Evolutionary conservation across 306 rosid genomes (phyloP).

Genomic region (Prunus campanulata): DNA sequence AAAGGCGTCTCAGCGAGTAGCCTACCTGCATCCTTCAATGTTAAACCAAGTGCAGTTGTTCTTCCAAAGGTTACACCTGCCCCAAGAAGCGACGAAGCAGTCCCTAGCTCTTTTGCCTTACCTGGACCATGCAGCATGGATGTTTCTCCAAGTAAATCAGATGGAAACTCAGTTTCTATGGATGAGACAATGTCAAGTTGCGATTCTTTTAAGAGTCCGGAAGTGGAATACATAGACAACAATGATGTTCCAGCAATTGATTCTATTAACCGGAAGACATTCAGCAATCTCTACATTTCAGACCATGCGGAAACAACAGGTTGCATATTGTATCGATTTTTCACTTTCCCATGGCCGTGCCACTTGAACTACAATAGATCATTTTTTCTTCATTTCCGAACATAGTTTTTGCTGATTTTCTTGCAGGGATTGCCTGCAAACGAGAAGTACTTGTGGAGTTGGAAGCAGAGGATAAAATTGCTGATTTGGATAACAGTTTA

Average conservation of each 20-base stretch:
- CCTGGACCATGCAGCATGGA: conserved; percentile 47
- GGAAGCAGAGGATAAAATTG: conserved; percentile 53
- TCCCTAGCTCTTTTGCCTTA: conserved; percentile 21
- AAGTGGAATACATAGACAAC: conserved; percentile 76
- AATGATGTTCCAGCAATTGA: conserved; percentile 57
- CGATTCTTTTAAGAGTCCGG: conserved; percentile 85
- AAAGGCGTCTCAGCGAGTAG: conserved; percentile 27
- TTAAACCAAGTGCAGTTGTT: conserved; percentile 41
- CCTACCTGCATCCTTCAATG: conserved; percentile 28
- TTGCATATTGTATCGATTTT: conserved; percentile 2
- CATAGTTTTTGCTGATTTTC: conserved; percentile 3
- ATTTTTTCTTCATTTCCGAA: background rate
- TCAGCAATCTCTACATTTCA: conserved; percentile 64
- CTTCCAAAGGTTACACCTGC: conserved; percentile 38
- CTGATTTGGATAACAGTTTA: conserved; percentile 58
- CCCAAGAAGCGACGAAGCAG: conserved; percentile 32
- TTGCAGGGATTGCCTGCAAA: conserved; percentile 58
- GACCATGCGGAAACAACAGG: conserved; percentile 53
- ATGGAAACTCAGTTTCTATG: conserved; percentile 67
- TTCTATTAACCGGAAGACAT: conserved; percentile 69
- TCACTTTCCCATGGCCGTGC: background rate
- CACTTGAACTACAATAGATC: background rate
- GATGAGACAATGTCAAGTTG: conserved; percentile 87
- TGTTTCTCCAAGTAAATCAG: conserved; percentile 79
- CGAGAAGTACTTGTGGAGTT: conserved; percentile 61